phyloP scores from a whole-genome alignment of 805 yeast species.

The Ascoidea asiatica region DNA sequence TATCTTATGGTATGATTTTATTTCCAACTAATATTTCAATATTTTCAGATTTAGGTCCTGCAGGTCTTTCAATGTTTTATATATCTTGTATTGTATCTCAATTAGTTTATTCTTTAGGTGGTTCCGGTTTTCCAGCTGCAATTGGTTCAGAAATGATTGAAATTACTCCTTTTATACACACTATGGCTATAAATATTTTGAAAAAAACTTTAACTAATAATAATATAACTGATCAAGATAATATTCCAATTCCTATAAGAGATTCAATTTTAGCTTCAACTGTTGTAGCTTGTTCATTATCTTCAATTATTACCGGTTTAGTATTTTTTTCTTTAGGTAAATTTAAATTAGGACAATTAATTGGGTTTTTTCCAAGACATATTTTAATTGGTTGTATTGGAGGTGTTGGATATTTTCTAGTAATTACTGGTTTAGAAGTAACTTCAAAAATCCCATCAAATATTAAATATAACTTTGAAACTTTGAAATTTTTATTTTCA shows the following conservation, averaged over 20 bases:
- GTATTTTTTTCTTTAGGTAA: conserved; percentile 70
- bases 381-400: conserved; percentile 96
- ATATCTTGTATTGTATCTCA: conserved; percentile 86
- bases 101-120: conserved; percentile 77
- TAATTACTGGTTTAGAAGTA: conserved; percentile 86
- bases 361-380: conserved; percentile 93
- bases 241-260: conserved; percentile 12
- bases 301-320: conserved; percentile 76
- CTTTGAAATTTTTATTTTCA: conserved; percentile 34
- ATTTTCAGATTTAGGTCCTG: conserved; percentile 69
- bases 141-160: conserved; percentile 98
- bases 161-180: conserved; percentile 95
- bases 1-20: conserved; percentile 95
- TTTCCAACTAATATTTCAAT: conserved; percentile 79
- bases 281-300: conserved; percentile 68
- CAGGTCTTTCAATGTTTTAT: conserved; percentile 90
- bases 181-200: conserved; percentile 74
- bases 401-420: conserved; percentile 90
- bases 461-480: conserved; percentile 45
- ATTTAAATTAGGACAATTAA: conserved; percentile 68
- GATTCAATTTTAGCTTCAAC: conserved; percentile 70
- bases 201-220: conserved; percentile 35
- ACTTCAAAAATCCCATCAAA: conserved; percentile 72
- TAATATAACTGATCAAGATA: conserved; percentile 13
- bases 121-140: conserved; percentile 81